phyloP scores from a whole-genome alignment of 768 basidiomycete genomes.

The Lentinus tigrinus region DNA sequence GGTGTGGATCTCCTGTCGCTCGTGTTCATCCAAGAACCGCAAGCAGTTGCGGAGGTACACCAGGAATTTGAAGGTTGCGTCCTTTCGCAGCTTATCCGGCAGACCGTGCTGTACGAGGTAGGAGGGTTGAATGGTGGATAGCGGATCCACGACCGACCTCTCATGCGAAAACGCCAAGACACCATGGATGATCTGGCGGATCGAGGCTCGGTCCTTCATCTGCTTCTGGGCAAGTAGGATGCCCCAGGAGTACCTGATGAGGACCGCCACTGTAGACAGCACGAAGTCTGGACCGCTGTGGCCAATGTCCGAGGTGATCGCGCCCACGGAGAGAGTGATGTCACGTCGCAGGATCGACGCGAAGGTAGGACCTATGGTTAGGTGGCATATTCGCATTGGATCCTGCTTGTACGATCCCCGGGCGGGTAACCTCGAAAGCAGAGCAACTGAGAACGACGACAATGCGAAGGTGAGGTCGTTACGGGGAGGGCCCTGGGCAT shows the following conservation, averaged over 20 bases:
- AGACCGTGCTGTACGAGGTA: constrained; percentile 76
- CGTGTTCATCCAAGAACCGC: constrained; percentile 37
- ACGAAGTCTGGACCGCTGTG: constrained; percentile 32
- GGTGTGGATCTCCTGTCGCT: constrained; percentile 26
- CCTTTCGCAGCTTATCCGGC: constrained; percentile 65
- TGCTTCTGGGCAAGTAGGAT: background rate
- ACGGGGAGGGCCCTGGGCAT: background rate
- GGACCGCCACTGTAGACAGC: constrained; percentile 6
- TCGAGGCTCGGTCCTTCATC: constrained; percentile 27
- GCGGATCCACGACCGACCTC: constrained; percentile 61
- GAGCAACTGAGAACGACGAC: background rate
- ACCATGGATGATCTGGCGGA: constrained; percentile 41
- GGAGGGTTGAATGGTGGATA: constrained; percentile 83
- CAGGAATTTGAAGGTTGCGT: constrained; percentile 72
- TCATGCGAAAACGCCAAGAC: constrained; percentile 53
- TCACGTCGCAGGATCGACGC: constrained; percentile 3
- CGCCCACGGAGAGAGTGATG: constrained; percentile 22
- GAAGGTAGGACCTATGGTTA: constrained; percentile 12
- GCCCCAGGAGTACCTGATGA: background rate
- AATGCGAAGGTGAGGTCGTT: background rate
- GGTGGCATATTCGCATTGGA: constrained; percentile 6
- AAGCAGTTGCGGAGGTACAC: constrained; percentile 74
- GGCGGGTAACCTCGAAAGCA: background rate
- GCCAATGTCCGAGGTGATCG: constrained; percentile 26
- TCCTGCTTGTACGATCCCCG: constrained; percentile 8